phyloP scores from a whole-genome alignment of 495 filamentous ascomycete genomes.

The Bacidia gigantensis region DNA sequence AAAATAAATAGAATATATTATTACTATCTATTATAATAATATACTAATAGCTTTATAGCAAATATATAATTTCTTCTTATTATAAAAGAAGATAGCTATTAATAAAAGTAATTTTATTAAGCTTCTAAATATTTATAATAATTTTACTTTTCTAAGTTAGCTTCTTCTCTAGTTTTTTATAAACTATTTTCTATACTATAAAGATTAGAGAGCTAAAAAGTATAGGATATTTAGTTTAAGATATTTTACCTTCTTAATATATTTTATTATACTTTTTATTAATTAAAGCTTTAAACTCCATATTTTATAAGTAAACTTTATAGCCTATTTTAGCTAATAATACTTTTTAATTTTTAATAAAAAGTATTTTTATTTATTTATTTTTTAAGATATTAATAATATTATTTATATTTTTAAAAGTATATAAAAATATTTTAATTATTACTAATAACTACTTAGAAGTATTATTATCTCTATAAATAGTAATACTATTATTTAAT shows the following conservation, averaged over 20 bases:
- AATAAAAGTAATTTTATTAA: slow-evolving; percentile 7
- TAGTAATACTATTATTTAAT: neutral
- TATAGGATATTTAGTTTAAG: neutral
- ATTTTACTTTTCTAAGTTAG: slow-evolving; percentile 4
- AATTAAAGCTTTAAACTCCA: neutral
- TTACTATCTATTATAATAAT: slow-evolving; percentile 3
- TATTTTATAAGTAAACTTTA: neutral
- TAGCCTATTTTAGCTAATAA: neutral
- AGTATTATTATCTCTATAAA: neutral
- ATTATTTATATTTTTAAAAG: neutral
- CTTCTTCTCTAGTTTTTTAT: slow-evolving; percentile 4
- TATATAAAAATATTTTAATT: neutral
- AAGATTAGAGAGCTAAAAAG: neutral
- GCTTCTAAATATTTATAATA: slow-evolving; percentile 3
- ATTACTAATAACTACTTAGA: neutral
- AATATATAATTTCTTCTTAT: slow-evolving; percentile 3
- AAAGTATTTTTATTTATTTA: neutral
- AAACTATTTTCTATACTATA: neutral
- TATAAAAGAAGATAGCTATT: slow-evolving; percentile 1
- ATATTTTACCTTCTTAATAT: slow-evolving; percentile 2
- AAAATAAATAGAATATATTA: slow-evolving; percentile 5
- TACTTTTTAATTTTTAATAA: neutral
- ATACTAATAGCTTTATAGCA: slow-evolving; percentile 2
- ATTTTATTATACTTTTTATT: slow-evolving; percentile 10
- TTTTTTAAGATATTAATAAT: neutral